A percentile compares a stretch with the other conserved stretches of the same genome.
Evolutionary conservation across 176 grass and related monocot genomes (phyloP).

Genomic region (Lolium rigidum): DNA sequence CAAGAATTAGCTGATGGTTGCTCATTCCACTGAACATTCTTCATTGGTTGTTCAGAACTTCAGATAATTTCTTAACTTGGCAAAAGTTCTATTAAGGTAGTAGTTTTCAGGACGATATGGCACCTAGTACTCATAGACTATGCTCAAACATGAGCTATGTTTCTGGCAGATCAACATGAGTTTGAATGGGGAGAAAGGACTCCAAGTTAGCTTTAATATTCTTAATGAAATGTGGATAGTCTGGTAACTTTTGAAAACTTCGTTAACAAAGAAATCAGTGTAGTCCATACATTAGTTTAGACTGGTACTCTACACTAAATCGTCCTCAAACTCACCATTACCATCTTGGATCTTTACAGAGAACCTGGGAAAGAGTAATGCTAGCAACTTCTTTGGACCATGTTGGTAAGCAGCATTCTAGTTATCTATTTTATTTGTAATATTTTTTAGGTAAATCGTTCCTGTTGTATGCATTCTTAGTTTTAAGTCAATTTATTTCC

Average conservation of each 20-base stretch:
- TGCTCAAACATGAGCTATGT: not conserved
- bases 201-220: not conserved
- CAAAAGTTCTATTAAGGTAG: not conserved
- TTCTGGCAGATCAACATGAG: not conserved
- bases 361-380: constrained; percentile 97
- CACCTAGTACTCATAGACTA: not conserved
- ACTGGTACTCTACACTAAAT: not conserved
- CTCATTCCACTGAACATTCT: not conserved
- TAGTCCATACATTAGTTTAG: not conserved
- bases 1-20: not conserved
- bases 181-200: not conserved
- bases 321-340: not conserved
- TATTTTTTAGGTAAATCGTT: not conserved
- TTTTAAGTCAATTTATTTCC: not conserved
- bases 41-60: not conserved
- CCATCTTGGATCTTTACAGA: constrained; percentile 47
- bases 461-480: not conserved
- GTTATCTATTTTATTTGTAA: not conserved
- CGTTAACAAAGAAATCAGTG: not conserved
- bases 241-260: not conserved
- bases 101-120: not conserved
- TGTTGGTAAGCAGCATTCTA: constrained; percentile 60
- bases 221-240: not conserved
- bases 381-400: constrained; percentile 77
- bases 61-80: constrained; percentile 18